Conservation (phyloP, 331 rosid species). For the Quercus phellos region DNA sequence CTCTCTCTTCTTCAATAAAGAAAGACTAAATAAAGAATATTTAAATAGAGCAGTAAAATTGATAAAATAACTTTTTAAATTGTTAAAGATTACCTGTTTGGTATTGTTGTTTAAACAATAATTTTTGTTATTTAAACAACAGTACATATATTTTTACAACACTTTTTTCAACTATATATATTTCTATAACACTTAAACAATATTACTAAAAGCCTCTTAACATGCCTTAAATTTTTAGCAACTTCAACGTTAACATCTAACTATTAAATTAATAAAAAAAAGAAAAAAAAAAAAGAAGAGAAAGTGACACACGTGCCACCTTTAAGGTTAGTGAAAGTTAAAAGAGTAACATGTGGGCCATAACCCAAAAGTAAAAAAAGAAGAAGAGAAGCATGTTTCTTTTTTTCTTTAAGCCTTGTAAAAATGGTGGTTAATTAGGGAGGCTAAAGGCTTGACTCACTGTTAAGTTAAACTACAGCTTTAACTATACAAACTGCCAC, state of each 20-base stretch:
- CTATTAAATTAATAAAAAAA: neutral
- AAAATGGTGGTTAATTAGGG: neutral
- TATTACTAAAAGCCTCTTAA: rapidly evolving
- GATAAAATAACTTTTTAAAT: too few species aligned
- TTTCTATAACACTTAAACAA: too few species aligned
- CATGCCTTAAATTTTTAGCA: rapidly evolving
- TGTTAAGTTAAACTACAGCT: too few species aligned
- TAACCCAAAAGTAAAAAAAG: neutral
- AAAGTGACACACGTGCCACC: conserved; percentile 17
- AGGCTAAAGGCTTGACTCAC: neutral
- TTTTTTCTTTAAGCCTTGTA: neutral
- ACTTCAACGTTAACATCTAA: rapidly evolving
- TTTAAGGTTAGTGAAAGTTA: neutral
- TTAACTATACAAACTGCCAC: conserved; percentile 3
- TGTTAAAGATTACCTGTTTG: rapidly evolving
- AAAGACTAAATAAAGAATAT: too few species aligned
- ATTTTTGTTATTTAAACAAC: too few species aligned
- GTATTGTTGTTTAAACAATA: rapidly evolving
- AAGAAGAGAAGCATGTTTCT: neutral
- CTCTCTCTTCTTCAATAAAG: too few species aligned
- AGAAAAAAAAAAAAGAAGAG: neutral
- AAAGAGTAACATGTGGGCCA: neutral
- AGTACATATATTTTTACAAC: rapidly evolving
- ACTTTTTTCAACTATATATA: rapidly evolving
- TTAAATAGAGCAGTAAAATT: rapidly evolving